Evolutionary conservation across 257 asterid species (phyloP), one percentile per base, ranked within the genome.

Genomic region (Fraxinus cuspidata): DNA sequence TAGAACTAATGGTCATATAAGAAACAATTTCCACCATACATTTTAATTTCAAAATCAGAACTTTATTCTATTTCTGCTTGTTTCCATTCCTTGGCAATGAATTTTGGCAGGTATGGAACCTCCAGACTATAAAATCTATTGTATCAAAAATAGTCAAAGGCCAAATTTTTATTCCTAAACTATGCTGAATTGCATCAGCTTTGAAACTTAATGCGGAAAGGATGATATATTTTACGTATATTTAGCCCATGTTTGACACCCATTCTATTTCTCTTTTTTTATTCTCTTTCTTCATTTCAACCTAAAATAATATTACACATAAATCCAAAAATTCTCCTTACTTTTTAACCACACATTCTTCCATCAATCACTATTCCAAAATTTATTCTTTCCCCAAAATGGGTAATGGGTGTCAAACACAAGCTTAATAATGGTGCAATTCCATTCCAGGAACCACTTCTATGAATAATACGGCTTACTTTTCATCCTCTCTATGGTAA

Each of bases 1-100:
- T 73, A 66, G 76, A 64, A 25, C 53, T 70, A 40, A 23, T 27
- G 51, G 37, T 68, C 78, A 49, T n/a, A 10, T 23, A 23, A 10
- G 18, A 18, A 16, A 63, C 69, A 25, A 37, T 29, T 12, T 18
- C 51, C 2, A 19, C 29, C 31, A 0, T 13, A 27, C 44, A 16
- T 74, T 69, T 56, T 65, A 0, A 47, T 51, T 35, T 42, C 27
- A 13, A 19, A 49, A 47, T 25, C 35, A 21, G 63, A 51, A 44
- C 56, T 28, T 60, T 11, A 66, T 65, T 40, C 58, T 73, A 25
- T 27, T 63, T 5, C 69, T 63, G 34, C 25, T 23, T 8, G 68
- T 63, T 25, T 63, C 32, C 69, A 63, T 63, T 63, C 69, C 69
- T 3, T 9, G 8, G 19, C 69, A 63, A 27, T 27, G 10, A 13